phyloP scores from a whole-genome alignment of 176 grass and related monocot genomes.

The Echinochloa phyllopogon region DNA sequence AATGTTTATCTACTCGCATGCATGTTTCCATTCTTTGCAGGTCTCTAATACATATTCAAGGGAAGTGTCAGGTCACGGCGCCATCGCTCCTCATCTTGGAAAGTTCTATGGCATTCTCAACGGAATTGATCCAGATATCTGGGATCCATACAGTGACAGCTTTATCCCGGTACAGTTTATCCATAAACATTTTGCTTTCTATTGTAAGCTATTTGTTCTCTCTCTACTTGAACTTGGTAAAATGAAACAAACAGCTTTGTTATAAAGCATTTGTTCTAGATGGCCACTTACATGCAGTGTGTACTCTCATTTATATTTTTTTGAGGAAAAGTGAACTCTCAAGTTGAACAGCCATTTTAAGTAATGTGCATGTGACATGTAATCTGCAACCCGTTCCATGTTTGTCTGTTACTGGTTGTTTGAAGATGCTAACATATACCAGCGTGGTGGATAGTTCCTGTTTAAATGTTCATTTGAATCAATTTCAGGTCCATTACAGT shows the following conservation, averaged over 20 bases:
- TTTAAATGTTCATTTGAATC: neutral
- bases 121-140: constrained; percentile 81
- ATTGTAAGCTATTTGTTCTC: neutral
- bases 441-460: neutral
- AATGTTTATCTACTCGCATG: neutral
- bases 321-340: too few relatives aligned
- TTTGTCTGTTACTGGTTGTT: neutral
- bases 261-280: neutral
- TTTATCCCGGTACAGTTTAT: constrained; percentile 57
- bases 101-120: constrained; percentile 71
- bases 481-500: constrained; percentile 75
- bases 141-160: constrained; percentile 61
- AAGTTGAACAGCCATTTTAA: neutral
- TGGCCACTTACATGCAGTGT: neutral
- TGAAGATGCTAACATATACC: neutral
- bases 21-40: constrained; percentile 36
- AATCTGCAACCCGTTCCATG: neutral
- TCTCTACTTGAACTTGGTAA: constrained; percentile 14
- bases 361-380: neutral
- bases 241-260: neutral
- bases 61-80: constrained; percentile 77
- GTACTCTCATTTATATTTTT: neutral
- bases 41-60: constrained; percentile 89
- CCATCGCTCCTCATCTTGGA: constrained; percentile 69
- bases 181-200: constrained; percentile 7